Conservation (phyloP, 1,284 basidiomycete genomes). For the Lentinula novae-zelandiae region DNA sequence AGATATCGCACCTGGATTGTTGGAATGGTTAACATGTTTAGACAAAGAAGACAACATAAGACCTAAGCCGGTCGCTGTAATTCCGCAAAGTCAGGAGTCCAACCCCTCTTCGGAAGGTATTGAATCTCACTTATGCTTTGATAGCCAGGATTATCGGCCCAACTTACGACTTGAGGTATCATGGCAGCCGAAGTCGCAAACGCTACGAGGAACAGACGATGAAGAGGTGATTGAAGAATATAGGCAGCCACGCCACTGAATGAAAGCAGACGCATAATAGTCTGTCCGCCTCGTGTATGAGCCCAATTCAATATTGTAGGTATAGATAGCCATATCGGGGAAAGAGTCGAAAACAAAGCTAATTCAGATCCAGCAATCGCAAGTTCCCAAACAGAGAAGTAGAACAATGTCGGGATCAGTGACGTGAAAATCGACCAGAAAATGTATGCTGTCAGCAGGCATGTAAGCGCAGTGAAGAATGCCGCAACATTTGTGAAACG, state of each 20-base stretch:
- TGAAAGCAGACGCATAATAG: slow-evolving; percentile 45
- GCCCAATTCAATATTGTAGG: slow-evolving; percentile 41
- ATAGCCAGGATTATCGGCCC: slow-evolving; percentile 46
- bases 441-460: slow-evolving; percentile 57
- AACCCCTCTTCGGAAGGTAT: background rate
- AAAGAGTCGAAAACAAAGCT: slow-evolving; percentile 63
- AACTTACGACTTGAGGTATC: slow-evolving; percentile 51
- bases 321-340: slow-evolving; percentile 59
- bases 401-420: slow-evolving; percentile 83
- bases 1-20: slow-evolving; percentile 62
- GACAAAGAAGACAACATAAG: slow-evolving; percentile 68
- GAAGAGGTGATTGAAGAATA: slow-evolving; percentile 47
- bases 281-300: slow-evolving; percentile 43
- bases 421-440: slow-evolving; percentile 89
- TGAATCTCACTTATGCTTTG: slow-evolving; percentile 52
- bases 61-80: slow-evolving; percentile 61
- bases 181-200: slow-evolving; percentile 50
- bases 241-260: slow-evolving; percentile 63
- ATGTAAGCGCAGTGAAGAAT: slow-evolving; percentile 3
- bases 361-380: slow-evolving; percentile 77
- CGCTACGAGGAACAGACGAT: slow-evolving; percentile 56
- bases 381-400: slow-evolving; percentile 89
- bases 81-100: background rate
- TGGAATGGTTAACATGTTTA: slow-evolving; percentile 77
- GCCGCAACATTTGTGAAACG: slow-evolving; percentile 18